phyloP scores from a whole-genome alignment of 169 alveolate genomes.

The Eimeria zaria region DNA sequence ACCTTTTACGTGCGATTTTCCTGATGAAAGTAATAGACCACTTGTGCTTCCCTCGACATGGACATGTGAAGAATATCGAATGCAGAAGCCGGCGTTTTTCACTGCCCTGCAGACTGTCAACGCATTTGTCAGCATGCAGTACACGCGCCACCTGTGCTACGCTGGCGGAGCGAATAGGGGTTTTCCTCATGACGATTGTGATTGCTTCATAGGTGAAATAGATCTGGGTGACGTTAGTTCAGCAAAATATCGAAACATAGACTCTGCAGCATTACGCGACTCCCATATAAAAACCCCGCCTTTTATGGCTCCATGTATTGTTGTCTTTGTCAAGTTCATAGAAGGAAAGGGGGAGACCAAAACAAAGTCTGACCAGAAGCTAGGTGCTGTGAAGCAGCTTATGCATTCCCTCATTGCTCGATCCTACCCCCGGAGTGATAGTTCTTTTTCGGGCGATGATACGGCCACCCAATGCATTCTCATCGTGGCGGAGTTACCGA shows the following conservation, averaged over 20 bases:
- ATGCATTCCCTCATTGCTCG: not conserved
- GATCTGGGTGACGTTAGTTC: not conserved
- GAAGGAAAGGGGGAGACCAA: not conserved
- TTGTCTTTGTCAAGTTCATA: not conserved
- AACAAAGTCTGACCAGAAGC: not conserved
- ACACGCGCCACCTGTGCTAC: constrained; percentile 36
- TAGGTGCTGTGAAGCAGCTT: constrained; percentile 27
- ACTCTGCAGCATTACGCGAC: not conserved
- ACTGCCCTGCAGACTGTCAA: constrained; percentile 43
- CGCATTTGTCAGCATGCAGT: constrained; percentile 45
- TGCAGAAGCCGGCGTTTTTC: not conserved
- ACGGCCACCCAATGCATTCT: constrained; percentile 3
- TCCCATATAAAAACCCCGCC: not conserved
- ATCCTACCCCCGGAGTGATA: not conserved
- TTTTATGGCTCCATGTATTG: constrained; percentile 15
- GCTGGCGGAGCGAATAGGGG: constrained; percentile 52
- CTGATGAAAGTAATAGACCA: not conserved
- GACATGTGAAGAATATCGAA: not conserved
- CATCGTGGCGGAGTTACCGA: constrained; percentile 36
- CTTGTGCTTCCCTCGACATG: not conserved
- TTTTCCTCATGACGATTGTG: constrained; percentile 16
- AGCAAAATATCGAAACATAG: not conserved
- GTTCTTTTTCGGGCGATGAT: not conserved
- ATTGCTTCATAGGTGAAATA: not conserved
- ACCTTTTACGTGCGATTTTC: constrained; percentile 25